Evolutionary conservation across 1,284 basidiomycete species (phyloP), one percentile per base, ranked within the genome.

Genomic region (Cerrena zonata): DNA sequence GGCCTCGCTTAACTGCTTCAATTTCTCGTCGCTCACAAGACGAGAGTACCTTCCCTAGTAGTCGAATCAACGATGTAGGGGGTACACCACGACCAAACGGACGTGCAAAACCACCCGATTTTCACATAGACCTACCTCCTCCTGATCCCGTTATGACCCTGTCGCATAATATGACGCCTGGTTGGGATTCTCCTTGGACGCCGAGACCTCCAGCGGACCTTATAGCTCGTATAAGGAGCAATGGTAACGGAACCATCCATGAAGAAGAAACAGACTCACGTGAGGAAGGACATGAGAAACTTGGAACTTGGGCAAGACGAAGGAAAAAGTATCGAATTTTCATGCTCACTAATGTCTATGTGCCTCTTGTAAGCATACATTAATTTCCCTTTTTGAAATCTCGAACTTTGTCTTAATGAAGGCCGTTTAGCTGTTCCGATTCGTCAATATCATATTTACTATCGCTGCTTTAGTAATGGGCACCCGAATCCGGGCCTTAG

Each of bases 401-500:
- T n/a, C n/a, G 12, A 18, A 40, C 18, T 41, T 39, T 45, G 38
- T 11, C 24, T 45, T 34, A 23, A 39, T 45, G 30, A n/a, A n/a
- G n/a, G n/a, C n/a, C n/a, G n/a, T n/a, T n/a, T 26, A 95, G 80
- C 74, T 94, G 34, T 91, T 93, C 65, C 86, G 92, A 51, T 76
- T 90, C 54, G 78, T 88, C 66, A 94, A 94, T 62, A 82, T 95
- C 51, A 75, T 82, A 2, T 87, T 94, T 59, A 93, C 89, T 2
- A 80, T 86, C 15, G 77, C 83, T 39, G 87, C 90, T 1, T 78
- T 95, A 34, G 92, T 79, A 0, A 74, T 94, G 39, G 90, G 91
- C 2, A 82, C 91, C 54, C 79, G 78, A 47, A 87, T 94, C 61
- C 81, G 88, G 42, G 58, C 68, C 13, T 63, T 76, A 27, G 89